Base-by-base conservation (phyloP, 208 protist species). In the Kentomonas sorsogonicus region DNA sequence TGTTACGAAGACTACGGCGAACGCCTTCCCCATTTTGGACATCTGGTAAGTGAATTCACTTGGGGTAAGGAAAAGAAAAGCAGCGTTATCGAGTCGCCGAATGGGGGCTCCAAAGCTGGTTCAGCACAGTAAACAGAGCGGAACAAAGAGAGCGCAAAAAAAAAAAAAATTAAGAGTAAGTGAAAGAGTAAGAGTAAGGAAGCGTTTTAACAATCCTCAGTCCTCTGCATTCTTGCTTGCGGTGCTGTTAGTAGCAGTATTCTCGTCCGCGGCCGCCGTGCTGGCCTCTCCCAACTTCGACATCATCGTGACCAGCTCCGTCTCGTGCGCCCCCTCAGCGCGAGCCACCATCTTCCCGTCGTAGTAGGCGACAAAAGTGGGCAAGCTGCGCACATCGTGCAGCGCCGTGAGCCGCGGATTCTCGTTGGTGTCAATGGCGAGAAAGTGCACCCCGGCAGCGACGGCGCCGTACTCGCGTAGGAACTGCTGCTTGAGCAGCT, bases 331-430 rank as follows among this genome's bases (percentile, higher is more conserved):
- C 0, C 89, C 86, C 60, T 95, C 89, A 2, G 86, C 66, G 9
- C 81, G 74, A 0, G 77, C 85, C 10, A 86, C 47, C 22, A 91
- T 82, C 44, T 63, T 45, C 16, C 91, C 91, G 33, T 86, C 45
- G 10, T 72, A 58, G 72, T 91, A 93, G 7, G 69, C 77, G 16
- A 96, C 51, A 66, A 93, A 93, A 0, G 88, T 96, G 1, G 91
- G 91, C 15, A 96, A 51, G 57, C 82, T 91, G 34, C 84, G 77
- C 15, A 96, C 77, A 40, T 94, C 82, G 54, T 92, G 83, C 46
- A 94, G 62, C 5, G 86, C 86, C 1, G 75, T 88, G 20, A 96
- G 31, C 16, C 74, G 64, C 7, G 63, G 45, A 30, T 87, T 86
- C 25, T 73, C 74, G 59, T 91, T 81, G 6, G 87, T 83, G 73